Conservation (phyloP, 2,329 filamentous ascomycete genomes). For the Pyrenophora seminiperda region DNA sequence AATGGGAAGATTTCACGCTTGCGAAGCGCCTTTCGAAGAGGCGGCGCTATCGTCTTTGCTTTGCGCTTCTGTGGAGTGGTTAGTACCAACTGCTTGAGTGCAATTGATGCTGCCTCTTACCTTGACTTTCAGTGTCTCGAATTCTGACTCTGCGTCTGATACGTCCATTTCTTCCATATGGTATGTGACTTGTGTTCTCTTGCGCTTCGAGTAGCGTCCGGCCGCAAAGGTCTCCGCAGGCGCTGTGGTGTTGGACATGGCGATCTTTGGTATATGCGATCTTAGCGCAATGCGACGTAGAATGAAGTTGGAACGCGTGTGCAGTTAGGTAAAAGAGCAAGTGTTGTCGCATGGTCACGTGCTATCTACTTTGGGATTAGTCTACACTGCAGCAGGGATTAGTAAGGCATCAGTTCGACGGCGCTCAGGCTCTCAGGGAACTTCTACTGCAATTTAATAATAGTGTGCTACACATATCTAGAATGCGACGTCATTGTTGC, state of each 20-base stretch:
- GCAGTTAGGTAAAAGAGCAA: slow-evolving; percentile 4
- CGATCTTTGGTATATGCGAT: too few relatives aligned
- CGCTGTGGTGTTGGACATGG: slow-evolving; percentile 24
- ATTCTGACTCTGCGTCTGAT: slow-evolving; percentile 26
- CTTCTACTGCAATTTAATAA: neutral
- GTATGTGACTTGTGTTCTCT: slow-evolving; percentile 41
- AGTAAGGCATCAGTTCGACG: slow-evolving; percentile 38
- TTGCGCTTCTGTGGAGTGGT: slow-evolving; percentile 30
- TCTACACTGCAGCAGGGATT: slow-evolving; percentile 40
- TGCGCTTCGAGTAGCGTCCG: slow-evolving; percentile 42
- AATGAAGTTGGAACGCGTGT: slow-evolving; percentile 11
- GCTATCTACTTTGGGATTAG: slow-evolving; percentile 30
- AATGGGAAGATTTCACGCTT: slow-evolving; percentile 44
- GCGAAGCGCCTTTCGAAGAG: slow-evolving; percentile 25
- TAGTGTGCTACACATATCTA: neutral
- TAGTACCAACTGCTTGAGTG: neutral
- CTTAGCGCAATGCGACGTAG: too few relatives aligned
- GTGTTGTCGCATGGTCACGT: slow-evolving; percentile 20
- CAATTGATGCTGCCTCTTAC: slow-evolving; percentile 20
- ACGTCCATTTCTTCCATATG: slow-evolving; percentile 31
- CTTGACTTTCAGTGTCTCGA: slow-evolving; percentile 30
- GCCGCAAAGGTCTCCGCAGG: slow-evolving; percentile 20
- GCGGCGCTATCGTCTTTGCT: neutral
- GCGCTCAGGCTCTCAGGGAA: neutral
- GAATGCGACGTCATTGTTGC: neutral